These are phyloP conservation scores for Arthroderma sp. DNA, from an alignment of 2,329 filamentous ascomycete genomes.

Conservation along the genomic window DNA sequence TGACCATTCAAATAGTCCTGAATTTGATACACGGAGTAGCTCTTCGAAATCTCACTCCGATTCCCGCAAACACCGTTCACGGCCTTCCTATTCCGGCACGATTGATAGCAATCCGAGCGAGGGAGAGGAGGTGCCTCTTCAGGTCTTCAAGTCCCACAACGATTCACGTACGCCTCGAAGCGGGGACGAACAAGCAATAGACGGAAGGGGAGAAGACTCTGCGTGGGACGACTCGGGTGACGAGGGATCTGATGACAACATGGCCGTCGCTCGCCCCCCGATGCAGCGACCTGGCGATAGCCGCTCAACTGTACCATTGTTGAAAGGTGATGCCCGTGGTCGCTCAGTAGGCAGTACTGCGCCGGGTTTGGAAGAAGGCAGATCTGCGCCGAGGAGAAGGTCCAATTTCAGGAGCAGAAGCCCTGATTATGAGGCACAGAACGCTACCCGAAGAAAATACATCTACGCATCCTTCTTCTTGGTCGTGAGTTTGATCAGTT, in stretches of 20 bases:
- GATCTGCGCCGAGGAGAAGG: constrained; percentile 35
- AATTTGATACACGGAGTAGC: neutral
- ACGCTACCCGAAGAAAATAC: constrained; percentile 67
- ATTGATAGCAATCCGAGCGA: too few relatives aligned
- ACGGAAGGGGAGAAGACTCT: too few relatives aligned
- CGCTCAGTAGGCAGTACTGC: constrained; percentile 22
- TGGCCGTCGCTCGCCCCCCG: constrained; percentile 33
- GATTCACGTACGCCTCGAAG: too few relatives aligned
- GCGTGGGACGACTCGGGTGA: constrained; percentile 18
- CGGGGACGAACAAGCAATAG: too few relatives aligned
- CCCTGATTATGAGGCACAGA: constrained; percentile 50
- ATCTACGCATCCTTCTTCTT: constrained; percentile 77
- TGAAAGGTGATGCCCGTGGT: constrained; percentile 34
- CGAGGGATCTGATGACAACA: constrained; percentile 31
- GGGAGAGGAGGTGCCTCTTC: too few relatives aligned
- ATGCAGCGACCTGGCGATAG: constrained; percentile 36
- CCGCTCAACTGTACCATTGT: constrained; percentile 40
- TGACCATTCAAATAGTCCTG: neutral
- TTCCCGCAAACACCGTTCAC: too few relatives aligned
- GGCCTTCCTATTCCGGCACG: too few relatives aligned
- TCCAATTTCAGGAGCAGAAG: constrained; percentile 67
- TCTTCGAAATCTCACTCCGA: neutral
- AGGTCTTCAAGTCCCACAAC: too few relatives aligned
- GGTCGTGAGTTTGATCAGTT: constrained; percentile 67
- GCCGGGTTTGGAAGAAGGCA: constrained; percentile 21